phyloP scores from a whole-genome alignment of 2,329 filamentous ascomycete genomes.

The Epicoccum sorghinum region DNA sequence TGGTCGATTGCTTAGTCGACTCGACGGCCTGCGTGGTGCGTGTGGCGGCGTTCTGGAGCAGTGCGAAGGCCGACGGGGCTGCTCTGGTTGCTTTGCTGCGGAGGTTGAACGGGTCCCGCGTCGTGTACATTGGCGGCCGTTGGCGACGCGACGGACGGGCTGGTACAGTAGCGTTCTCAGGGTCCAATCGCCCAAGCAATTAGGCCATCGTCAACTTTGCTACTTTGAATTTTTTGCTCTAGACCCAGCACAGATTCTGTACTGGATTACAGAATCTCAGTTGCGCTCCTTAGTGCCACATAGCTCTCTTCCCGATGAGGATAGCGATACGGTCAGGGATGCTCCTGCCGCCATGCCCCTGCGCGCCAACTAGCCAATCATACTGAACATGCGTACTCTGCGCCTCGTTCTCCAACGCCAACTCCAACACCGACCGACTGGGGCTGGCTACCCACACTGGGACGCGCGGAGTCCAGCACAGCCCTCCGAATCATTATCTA shows the following conservation, averaged over 20 bases:
- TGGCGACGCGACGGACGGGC: constrained; percentile 1
- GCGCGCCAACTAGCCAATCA: neutral
- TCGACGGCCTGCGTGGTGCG: constrained; percentile 28
- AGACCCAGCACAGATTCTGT: too few species aligned
- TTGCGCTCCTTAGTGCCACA: constrained; percentile 28
- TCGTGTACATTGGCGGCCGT: constrained; percentile 48
- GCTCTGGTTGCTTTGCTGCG: constrained; percentile 42
- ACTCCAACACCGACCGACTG: constrained; percentile 2
- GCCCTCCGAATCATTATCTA: constrained; percentile 6
- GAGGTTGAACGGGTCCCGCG: constrained; percentile 54
- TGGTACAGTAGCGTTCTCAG: constrained; percentile 12
- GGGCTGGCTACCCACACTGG: neutral
- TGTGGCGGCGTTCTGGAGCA: constrained; percentile 41
- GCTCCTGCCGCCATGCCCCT: neutral
- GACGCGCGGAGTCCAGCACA: constrained; percentile 6
- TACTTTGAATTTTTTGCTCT: too few species aligned
- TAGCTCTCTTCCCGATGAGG: constrained; percentile 21
- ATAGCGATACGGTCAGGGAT: constrained; percentile 28
- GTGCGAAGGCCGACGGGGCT: constrained; percentile 35
- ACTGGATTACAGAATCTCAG: neutral
- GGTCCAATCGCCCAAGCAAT: constrained; percentile 4
- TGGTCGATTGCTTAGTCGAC: constrained; percentile 28
- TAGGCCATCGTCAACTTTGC: neutral
- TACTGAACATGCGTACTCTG: neutral
- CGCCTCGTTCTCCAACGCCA: constrained; percentile 4